Percentiles rank a stretch among this genome's conserved stretches.
These are phyloP conservation scores for Bipolaris oryzae DNA, from an alignment of 2,329 filamentous ascomycete species.

Conservation along the genomic window DNA sequence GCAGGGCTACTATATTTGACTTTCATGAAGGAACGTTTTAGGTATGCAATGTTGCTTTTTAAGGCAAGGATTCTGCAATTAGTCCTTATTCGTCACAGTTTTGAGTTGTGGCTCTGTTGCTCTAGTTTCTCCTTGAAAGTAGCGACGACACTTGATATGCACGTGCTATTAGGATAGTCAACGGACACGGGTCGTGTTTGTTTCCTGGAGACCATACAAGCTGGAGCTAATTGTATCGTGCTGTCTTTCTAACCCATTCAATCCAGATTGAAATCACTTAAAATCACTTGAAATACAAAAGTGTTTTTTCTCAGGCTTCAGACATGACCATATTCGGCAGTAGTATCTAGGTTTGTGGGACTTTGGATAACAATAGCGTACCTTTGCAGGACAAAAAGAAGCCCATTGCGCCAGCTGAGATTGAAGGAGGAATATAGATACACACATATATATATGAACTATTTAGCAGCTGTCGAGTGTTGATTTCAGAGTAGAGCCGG, in stretches of 20 bases:
- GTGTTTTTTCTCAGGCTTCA: no score
- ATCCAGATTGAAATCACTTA: no score
- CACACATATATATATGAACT: neutral
- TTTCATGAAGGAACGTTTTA: neutral
- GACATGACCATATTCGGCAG: no score
- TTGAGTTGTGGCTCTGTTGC: neutral
- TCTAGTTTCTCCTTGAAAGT: neutral
- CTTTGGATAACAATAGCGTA: neutral
- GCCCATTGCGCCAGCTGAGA: neutral
- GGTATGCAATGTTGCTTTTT: neutral
- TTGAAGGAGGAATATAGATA: neutral
- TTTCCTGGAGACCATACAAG: neutral
- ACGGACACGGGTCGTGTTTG: no score
- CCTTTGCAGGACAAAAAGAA: neutral
- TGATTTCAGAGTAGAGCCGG: conserved; percentile 1
- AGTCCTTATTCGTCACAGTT: neutral
- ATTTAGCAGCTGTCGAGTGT: neutral
- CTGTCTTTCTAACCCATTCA: no score
- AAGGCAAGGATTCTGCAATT: neutral
- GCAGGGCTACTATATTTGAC: neutral
- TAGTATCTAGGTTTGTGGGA: no score
- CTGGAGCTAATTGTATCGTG: neutral
- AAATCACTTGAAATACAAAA: no score
- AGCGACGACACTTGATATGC: neutral
- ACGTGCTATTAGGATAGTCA: no score